A percentile compares a stretch with the other conserved stretches of the same genome.
phyloP scores from a whole-genome alignment of 371 early-diverging fungal genomes.

The Circinella minor region DNA sequence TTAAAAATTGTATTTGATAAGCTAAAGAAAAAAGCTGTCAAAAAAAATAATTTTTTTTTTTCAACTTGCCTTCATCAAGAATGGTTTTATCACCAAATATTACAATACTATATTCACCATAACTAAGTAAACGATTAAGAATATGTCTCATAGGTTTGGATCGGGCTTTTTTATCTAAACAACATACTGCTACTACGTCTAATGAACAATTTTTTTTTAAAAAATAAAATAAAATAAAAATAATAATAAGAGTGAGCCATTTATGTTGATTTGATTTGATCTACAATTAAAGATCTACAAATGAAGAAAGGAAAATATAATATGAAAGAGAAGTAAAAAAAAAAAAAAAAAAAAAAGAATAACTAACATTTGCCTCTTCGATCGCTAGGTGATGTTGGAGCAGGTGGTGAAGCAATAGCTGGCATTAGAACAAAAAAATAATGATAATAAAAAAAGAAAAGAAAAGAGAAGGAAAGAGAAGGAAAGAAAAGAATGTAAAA shows the following conservation, averaged over 20 bases:
- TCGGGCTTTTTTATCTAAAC: conserved; percentile 93
- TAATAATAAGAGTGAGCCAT: conserved; percentile 4
- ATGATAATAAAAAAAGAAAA: background rate
- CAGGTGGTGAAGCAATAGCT: background rate
- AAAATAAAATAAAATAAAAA: too few relatives aligned
- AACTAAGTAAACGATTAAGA: conserved; percentile 77
- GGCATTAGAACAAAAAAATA: background rate
- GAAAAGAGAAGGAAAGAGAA: too few relatives aligned
- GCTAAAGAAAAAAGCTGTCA: too few relatives aligned
- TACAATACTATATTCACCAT: conserved; percentile 83
- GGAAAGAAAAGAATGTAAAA: too few relatives aligned
- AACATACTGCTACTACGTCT: conserved; percentile 89
- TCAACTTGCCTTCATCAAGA: conserved; percentile 87
- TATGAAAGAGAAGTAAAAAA: background rate
- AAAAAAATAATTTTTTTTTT: background rate
- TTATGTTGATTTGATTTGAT: background rate
- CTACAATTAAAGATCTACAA: too few relatives aligned
- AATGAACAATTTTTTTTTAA: too few relatives aligned
- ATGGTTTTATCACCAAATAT: conserved; percentile 97
- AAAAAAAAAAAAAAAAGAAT: background rate
- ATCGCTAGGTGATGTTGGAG: background rate
- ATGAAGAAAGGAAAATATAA: background rate
- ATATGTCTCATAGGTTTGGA: conserved; percentile 98
- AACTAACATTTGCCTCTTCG: conserved; percentile 1
- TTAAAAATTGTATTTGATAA: too few relatives aligned